Conservation (phyloP, 805 yeast genomes). For the Hanseniaspora thailandica region DNA sequence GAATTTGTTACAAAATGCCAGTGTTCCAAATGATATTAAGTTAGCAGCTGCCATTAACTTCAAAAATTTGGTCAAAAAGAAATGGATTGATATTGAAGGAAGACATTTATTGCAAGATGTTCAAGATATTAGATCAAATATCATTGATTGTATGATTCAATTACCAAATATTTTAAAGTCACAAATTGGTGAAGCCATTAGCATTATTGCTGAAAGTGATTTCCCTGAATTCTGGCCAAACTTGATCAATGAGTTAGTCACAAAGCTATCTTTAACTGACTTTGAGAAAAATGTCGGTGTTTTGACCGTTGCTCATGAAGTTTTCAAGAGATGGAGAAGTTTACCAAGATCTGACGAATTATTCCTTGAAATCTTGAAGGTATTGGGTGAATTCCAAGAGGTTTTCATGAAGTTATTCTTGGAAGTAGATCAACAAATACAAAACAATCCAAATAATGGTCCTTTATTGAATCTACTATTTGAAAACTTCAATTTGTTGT, state of each 20-base stretch:
- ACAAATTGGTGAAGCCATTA: slow-evolving; percentile 91
- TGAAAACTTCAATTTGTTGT: slow-evolving; percentile 56
- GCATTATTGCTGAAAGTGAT: slow-evolving; percentile 88
- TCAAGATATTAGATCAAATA: slow-evolving; percentile 55
- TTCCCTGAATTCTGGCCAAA: slow-evolving; percentile 85
- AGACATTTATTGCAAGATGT: slow-evolving; percentile 60
- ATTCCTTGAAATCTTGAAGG: slow-evolving; percentile 76
- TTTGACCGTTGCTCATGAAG: slow-evolving; percentile 83
- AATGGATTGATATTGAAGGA: slow-evolving; percentile 88
- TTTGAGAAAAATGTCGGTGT: slow-evolving; percentile 73
- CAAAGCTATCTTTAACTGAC: slow-evolving; percentile 51
- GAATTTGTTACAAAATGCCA: slow-evolving; percentile 60
- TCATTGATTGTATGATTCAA: slow-evolving; percentile 73
- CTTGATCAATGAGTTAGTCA: slow-evolving; percentile 60
- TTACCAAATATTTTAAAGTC: slow-evolving; percentile 69
- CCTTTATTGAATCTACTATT: slow-evolving; percentile 46
- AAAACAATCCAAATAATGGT: slow-evolving; percentile 34
- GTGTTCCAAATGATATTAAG: slow-evolving; percentile 45
- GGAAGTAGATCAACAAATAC: slow-evolving; percentile 56
- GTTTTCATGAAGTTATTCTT: slow-evolving; percentile 67
- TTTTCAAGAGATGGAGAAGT: slow-evolving; percentile 95
- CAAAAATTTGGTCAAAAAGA: slow-evolving; percentile 72
- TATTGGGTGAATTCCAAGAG: slow-evolving; percentile 64
- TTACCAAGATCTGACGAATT: slow-evolving; percentile 81
- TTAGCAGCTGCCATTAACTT: slow-evolving; percentile 84